Evolutionary conservation across 108 stramenopile species (phyloP).

Genomic region (Schizochytrium sp.): DNA sequence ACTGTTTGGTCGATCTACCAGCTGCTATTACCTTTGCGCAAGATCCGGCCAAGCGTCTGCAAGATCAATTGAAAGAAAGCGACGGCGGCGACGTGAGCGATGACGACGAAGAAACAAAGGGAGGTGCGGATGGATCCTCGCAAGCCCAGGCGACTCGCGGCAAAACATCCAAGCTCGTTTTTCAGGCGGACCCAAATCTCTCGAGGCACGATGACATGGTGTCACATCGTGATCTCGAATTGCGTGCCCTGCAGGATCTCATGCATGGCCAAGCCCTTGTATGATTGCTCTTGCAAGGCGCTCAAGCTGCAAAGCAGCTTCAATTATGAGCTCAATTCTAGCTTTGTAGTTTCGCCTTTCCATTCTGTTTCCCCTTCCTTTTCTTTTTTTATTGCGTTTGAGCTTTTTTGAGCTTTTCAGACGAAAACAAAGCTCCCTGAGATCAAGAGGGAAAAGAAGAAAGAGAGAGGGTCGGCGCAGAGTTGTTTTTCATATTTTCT

Average conservation of each 20-base stretch:
- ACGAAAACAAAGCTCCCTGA: too few relatives aligned
- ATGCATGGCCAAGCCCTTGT: neutral
- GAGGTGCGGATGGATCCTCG: neutral
- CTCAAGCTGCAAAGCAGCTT: neutral
- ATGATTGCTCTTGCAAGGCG: too few relatives aligned
- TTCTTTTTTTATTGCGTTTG: too few relatives aligned
- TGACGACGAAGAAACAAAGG: neutral
- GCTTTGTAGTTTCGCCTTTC: neutral
- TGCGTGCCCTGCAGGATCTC: neutral
- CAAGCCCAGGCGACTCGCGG: neutral
- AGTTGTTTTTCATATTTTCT: neutral
- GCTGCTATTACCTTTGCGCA: neutral
- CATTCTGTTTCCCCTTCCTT: too few relatives aligned
- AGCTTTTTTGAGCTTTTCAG: too few relatives aligned
- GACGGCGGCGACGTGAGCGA: neutral
- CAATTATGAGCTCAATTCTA: neutral
- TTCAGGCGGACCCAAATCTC: too few relatives aligned
- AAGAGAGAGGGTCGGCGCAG: neutral
- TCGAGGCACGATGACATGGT: neutral
- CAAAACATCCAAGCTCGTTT: neutral
- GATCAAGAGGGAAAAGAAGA: neutral
- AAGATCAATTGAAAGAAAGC: neutral
- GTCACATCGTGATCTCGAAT: neutral
- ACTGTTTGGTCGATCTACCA: neutral
- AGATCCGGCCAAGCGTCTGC: neutral